Percentiles rank a stretch among this genome's conserved stretches.
These are phyloP conservation scores for Crithidia thermophila DNA, from an alignment of 208 protist genomes.

Conservation along the genomic window DNA sequence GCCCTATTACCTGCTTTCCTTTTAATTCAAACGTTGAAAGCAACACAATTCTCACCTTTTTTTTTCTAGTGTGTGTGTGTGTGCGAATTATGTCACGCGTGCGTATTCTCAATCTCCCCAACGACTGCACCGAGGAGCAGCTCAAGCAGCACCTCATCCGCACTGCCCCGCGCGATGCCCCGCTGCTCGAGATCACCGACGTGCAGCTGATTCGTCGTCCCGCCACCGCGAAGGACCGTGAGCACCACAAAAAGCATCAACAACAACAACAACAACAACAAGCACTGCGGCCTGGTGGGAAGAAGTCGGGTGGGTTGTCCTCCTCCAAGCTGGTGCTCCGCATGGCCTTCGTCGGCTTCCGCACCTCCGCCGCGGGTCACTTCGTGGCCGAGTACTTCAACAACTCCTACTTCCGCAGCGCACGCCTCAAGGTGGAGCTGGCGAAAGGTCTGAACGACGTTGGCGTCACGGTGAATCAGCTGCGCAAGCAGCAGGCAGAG, in stretches of 20 bases:
- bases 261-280: constrained; percentile 18
- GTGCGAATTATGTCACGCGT: constrained; percentile 78
- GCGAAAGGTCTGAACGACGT: constrained; percentile 77
- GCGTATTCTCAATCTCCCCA: constrained; percentile 95
- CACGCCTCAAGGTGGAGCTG: constrained; percentile 87
- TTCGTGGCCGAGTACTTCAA: constrained; percentile 93
- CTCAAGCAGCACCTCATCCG: constrained; percentile 89
- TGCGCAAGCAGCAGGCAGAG: constrained; percentile 23
- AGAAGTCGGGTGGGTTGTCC: neutral
- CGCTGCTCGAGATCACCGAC: constrained; percentile 88
- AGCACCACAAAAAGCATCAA: constrained; percentile 20
- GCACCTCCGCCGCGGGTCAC: constrained; percentile 78
- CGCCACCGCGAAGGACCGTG: constrained; percentile 16
- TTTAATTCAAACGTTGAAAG: too few species aligned
- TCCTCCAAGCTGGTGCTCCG: constrained; percentile 59
- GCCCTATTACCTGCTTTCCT: neutral
- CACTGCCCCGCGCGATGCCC: constrained; percentile 73
- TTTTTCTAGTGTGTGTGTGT: neutral
- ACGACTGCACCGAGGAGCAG: constrained; percentile 91
- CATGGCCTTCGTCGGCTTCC: constrained; percentile 98
- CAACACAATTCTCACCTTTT: constrained; percentile 7
- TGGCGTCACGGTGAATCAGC: constrained; percentile 66
- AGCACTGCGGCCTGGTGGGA: neutral
- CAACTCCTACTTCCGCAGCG: constrained; percentile 94
- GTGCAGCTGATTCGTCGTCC: constrained; percentile 53